Evolutionary conservation across 1,284 basidiomycete species (phyloP).

Genomic region (Ceratobasidium sp.): DNA sequence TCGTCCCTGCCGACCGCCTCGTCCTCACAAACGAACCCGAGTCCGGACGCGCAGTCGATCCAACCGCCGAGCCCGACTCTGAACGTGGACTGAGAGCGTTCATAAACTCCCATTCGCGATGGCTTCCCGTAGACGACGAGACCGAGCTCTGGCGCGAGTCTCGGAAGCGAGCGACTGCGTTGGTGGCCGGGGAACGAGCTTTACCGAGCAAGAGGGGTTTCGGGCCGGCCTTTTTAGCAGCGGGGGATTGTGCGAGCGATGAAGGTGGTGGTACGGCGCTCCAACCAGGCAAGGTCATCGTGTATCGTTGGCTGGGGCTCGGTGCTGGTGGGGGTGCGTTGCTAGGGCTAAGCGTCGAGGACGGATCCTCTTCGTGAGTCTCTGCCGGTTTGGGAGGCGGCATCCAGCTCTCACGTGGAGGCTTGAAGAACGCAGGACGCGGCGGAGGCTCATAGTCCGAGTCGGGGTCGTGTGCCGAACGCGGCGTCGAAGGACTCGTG

Average conservation of each 20-base stretch:
- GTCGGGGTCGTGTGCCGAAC: slow-evolving; percentile 21
- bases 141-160: slow-evolving; percentile 47
- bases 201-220: slow-evolving; percentile 48
- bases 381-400: slow-evolving; percentile 15
- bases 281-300: slow-evolving; percentile 46
- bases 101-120: slow-evolving; percentile 38
- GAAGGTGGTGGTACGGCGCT: slow-evolving; percentile 31
- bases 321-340: slow-evolving; percentile 11
- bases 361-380: slow-evolving; percentile 22
- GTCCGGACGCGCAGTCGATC: slow-evolving; percentile 16
- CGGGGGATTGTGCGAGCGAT: slow-evolving; percentile 25
- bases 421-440: slow-evolving; percentile 38
- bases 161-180: slow-evolving; percentile 30
- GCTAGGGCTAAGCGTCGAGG: slow-evolving; percentile 10
- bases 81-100: slow-evolving; percentile 35
- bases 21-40: slow-evolving; percentile 33
- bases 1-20: slow-evolving; percentile 18
- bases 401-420: slow-evolving; percentile 36
- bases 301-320: slow-evolving; percentile 43
- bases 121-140: slow-evolving; percentile 45
- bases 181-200: slow-evolving; percentile 27
- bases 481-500: slow-evolving; percentile 12
- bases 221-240: slow-evolving; percentile 42
- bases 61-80: slow-evolving; percentile 20
- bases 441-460: slow-evolving; percentile 39